Conservation (phyloP, 441 rosid genomes). For the Gossypium davidsonii region DNA sequence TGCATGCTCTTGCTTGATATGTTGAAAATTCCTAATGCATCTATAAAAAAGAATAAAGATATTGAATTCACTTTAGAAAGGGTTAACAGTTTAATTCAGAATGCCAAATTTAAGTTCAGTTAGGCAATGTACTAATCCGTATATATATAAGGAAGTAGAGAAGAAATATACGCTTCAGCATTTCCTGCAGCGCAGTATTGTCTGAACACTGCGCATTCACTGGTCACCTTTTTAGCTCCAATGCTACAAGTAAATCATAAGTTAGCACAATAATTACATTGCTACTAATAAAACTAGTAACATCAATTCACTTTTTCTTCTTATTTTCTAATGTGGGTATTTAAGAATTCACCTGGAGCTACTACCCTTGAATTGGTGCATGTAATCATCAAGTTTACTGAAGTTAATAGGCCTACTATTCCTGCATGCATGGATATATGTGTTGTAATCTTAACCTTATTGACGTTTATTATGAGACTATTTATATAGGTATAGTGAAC, state of each 20-base stretch:
- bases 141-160: background rate
- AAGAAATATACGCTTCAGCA: conserved; percentile 39
- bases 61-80: background rate
- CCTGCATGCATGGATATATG: conserved; percentile 27
- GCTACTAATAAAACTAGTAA: background rate
- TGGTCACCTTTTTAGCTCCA: conserved; percentile 51
- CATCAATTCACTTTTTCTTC: background rate
- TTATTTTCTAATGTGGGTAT: background rate
- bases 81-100: background rate
- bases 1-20: conserved; percentile 44
- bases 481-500: background rate
- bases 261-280: background rate
- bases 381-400: conserved; percentile 42
- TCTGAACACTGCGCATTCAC: conserved; percentile 34
- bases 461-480: background rate
- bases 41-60: conserved; percentile 22
- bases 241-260: conserved; percentile 29
- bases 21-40: conserved; percentile 40
- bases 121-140: background rate
- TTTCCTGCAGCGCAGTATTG: conserved; percentile 38
- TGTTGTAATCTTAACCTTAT: background rate
- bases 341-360: conserved; percentile 41
- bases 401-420: conserved; percentile 38
- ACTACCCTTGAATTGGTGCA: conserved; percentile 57
- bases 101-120: background rate